Base-by-base conservation (phyloP, 1,284 basidiomycete genomes). In the Trametes hirsuta region DNA sequence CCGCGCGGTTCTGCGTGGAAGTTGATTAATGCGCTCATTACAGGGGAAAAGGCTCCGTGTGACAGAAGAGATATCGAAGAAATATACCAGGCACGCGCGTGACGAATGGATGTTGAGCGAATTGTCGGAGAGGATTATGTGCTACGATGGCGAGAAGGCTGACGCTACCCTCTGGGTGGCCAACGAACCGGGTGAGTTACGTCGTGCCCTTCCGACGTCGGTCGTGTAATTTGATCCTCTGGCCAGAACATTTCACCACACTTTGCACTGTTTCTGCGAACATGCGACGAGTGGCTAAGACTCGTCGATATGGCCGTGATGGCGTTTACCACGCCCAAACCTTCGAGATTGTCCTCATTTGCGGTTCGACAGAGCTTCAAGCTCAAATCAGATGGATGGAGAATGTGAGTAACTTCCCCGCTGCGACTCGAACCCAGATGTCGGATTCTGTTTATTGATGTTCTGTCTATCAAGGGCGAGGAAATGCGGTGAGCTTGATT, bases 381-480 rank as follows among this genome's bases (percentile, higher is more conserved):
- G 79, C 81, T 0, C 76, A 79, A 53, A 73, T 81, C 8, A 61
- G 70, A 18, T 85, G 84, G 83, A 67, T 48, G n/a, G 76, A 81
- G 24, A 5, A 76, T 15, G 75, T 75, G 36, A 47, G 57, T 46
- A 22, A 44, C 30, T n/a, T n/a, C n/a, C 8, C 30, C 30, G 30
- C 30, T 30, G 30, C 30, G 30, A 30, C 30, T 30, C 30, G 30
- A 8, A 30, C 30, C 4, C 30, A 30, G 8, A 30, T 30, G 8
- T 18, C 18, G 18, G 18, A 18, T 18, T 18, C 18, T 30, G 30
- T 30, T 30, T 8, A 8, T 8, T 30, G 8, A 30, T 30, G 30
- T 30, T 4, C 8, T 8, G 30, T 30, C 30, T 30, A 30, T 8
- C 8, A 30, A 30, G 30, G 30, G 30, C 30, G 30, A 30, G 30